These are phyloP conservation scores for Colletotrichum liriopes DNA, from an alignment of 2,329 filamentous ascomycete species.

Conservation along the genomic window DNA sequence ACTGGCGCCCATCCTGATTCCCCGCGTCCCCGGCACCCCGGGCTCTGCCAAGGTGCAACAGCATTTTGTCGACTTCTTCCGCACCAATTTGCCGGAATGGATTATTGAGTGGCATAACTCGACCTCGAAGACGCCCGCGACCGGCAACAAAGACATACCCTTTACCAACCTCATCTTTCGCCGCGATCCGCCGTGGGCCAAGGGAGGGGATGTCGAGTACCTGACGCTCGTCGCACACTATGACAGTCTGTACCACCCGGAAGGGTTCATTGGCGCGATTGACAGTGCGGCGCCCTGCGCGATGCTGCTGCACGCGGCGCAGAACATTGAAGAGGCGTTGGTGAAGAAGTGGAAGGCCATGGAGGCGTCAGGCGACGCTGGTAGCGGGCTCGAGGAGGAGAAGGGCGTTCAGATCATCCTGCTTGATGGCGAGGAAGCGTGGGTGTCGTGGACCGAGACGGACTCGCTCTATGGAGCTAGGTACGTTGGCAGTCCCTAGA, in stretches of 20 bases:
- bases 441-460: conserved; percentile 81
- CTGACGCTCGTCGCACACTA: conserved; percentile 95
- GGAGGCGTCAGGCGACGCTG: conserved; percentile 69
- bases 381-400: conserved; percentile 76
- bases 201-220: conserved; percentile 81
- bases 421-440: conserved; percentile 96
- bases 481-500: conserved; percentile 57
- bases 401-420: conserved; percentile 91
- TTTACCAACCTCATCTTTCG: conserved; percentile 91
- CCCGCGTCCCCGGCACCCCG: conserved; percentile 89
- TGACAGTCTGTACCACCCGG: conserved; percentile 84
- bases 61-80: conserved; percentile 90
- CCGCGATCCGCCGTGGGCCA: conserved; percentile 88
- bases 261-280: conserved; percentile 92
- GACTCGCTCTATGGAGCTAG: conserved; percentile 93
- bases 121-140: conserved; percentile 85
- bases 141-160: conserved; percentile 78
- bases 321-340: conserved; percentile 84
- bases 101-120: conserved; percentile 88
- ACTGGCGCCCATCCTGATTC: conserved; percentile 87
- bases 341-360: conserved; percentile 86
- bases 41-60: conserved; percentile 81
- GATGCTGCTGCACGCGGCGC: conserved; percentile 89
- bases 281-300: conserved; percentile 96
- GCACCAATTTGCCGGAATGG: conserved; percentile 82